Conservation (phyloP, 2,329 filamentous ascomycete species). For the Pseudopyricularia cyperi region DNA sequence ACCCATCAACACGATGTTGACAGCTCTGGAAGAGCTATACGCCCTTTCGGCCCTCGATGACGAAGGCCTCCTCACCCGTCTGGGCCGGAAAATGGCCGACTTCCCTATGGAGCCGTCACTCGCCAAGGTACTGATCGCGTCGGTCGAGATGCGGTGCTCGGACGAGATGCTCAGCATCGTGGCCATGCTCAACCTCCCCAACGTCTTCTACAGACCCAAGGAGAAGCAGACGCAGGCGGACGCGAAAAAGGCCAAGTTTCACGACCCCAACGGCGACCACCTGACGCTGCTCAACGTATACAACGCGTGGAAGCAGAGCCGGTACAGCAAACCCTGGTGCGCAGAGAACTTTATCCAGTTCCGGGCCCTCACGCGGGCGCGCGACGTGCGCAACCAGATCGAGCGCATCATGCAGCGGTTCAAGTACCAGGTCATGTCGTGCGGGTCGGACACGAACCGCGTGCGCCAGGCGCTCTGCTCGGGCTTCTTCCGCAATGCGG, state of each 20-base stretch:
- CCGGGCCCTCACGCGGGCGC: slow-evolving; percentile 72
- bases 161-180: slow-evolving; percentile 93
- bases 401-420: slow-evolving; percentile 91
- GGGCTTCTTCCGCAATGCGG: slow-evolving; percentile 91
- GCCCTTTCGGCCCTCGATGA: slow-evolving; percentile 85
- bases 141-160: slow-evolving; percentile 71
- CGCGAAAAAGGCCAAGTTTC: slow-evolving; percentile 95
- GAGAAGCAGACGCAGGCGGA: slow-evolving; percentile 96
- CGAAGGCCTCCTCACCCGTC: slow-evolving; percentile 80
- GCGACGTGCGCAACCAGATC: slow-evolving; percentile 86
- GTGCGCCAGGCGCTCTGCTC: slow-evolving; percentile 82
- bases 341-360: slow-evolving; percentile 97
- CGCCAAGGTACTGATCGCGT: slow-evolving; percentile 75
- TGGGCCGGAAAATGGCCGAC: slow-evolving; percentile 94
- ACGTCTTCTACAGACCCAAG: slow-evolving; percentile 88
- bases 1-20: slow-evolving; percentile 94
- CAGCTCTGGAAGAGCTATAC: slow-evolving; percentile 89
- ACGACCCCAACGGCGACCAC: slow-evolving; percentile 89
- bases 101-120: slow-evolving; percentile 95
- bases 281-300: slow-evolving; percentile 93
- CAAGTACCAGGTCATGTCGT: slow-evolving; percentile 68
- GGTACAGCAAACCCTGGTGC: slow-evolving; percentile 81
- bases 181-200: slow-evolving; percentile 79
- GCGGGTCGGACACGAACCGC: slow-evolving; percentile 74
- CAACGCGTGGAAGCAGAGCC: slow-evolving; percentile 85